Base-by-base conservation (phyloP, 73 alveolate genomes). In the Paraurostyla sp. region DNA sequence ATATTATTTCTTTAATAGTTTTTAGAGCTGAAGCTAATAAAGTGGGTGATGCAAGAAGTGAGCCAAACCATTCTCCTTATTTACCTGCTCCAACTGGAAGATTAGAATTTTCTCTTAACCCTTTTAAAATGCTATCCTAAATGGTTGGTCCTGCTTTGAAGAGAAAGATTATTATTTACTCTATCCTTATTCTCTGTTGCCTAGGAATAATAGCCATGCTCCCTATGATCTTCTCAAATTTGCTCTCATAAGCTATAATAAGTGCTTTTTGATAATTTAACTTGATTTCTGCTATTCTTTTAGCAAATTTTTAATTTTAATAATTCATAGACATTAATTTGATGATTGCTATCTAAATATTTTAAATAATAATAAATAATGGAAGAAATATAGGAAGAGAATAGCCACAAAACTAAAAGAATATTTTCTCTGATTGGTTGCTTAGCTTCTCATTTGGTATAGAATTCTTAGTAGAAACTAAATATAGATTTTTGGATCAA, bases 31-130 rank as follows among this genome's bases (percentile, higher is more conserved):
- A 89, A 33, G 52, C 89, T 23, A 87, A 94, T 49, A 90, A 86
- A 9, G 97, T 88, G 20, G 99, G 99, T 62, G 92, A 90, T 81
- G 99, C 98, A 50, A 76, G 98, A 88, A 91, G 68, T 45, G 97
- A 92, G 13, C 98, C 98, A 23, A 94, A 94, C 87, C 90, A 91
- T 88, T 88, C 91, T 46, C 98, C 98, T 16, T 81, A 52, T 69
- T 83, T 94, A 65, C 97, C 97, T 0, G 90, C 93, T 41, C 98
- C 98, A 0, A 80, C 65, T 29, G 98, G 98, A 71, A 94, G 98
- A 82, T 40, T 94, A 38, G 80, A 80, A 69, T 92, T 92, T 42
- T 71, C 96, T 22, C 30, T 88, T 30, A 94, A 94, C 63, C 98
- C 98, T 6, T 65, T 94, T 18, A 96, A 90, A 54, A 94, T 94